Percentiles rank a stretch among this genome's conserved stretches.
Evolutionary conservation across 495 filamentous ascomycete genomes (phyloP).

Genomic region (Oleoguttula mirabilis): DNA sequence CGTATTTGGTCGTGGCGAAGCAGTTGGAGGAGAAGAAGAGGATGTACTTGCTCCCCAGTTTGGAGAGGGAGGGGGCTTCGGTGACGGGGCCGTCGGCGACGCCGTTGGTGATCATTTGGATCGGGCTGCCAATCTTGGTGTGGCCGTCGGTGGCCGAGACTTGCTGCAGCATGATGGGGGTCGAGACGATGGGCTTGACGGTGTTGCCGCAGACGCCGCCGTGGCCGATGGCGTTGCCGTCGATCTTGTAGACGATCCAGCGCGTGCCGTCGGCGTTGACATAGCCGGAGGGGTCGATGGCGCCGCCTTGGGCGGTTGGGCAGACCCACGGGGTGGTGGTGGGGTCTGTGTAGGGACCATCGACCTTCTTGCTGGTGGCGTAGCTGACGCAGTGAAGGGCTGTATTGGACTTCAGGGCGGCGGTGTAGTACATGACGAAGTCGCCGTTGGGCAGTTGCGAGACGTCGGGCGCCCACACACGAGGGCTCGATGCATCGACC

Average conservation of each 20-base stretch:
- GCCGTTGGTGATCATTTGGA: conserved; percentile 44
- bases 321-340: conserved; percentile 38
- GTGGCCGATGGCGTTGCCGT: conserved; percentile 47
- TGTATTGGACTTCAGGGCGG: conserved; percentile 27
- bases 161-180: conserved; percentile 50
- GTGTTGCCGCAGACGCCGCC: conserved; percentile 48
- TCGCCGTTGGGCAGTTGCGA: conserved; percentile 29
- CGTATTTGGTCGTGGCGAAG: conserved; percentile 18
- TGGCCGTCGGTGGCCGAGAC: conserved; percentile 38
- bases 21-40: conserved; percentile 47
- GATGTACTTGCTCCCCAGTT: conserved; percentile 39
- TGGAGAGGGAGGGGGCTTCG: conserved; percentile 47
- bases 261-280: conserved; percentile 39
- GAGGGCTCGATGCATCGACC: conserved; percentile 12
- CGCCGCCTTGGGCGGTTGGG: conserved; percentile 39
- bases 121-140: conserved; percentile 38
- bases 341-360: conserved; percentile 43
- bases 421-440: conserved; percentile 51
- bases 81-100: conserved; percentile 47
- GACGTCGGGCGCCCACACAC: conserved; percentile 21
- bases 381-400: conserved; percentile 45
- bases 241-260: conserved; percentile 51
- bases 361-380: conserved; percentile 32
- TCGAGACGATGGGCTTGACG: conserved; percentile 35
- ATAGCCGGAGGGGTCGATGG: conserved; percentile 48